These are phyloP conservation scores for Didymella lethalis DNA, from an alignment of 2,329 filamentous ascomycete species.

Conservation along the genomic window DNA sequence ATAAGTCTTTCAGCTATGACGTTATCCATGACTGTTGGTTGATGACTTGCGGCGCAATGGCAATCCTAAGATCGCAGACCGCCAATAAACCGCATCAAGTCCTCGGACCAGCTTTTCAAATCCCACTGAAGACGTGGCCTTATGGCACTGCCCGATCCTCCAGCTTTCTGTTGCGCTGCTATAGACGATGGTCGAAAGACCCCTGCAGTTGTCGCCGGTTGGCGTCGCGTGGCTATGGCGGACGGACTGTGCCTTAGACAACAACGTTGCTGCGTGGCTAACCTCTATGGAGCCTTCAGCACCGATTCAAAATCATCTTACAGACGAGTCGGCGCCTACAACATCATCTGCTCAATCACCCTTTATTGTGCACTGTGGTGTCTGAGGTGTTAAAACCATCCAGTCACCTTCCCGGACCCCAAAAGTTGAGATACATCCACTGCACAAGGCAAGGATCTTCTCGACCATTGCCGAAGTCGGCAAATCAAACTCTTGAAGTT, in stretches of 20 bases:
- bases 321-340: conserved; percentile 2
- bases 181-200: neutral
- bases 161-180: neutral
- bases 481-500: neutral
- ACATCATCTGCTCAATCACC: neutral
- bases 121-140: conserved; percentile 6
- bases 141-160: neutral
- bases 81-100: neutral
- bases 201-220: conserved; percentile 9
- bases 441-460: conserved; percentile 6
- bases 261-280: conserved; percentile 7
- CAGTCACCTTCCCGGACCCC: neutral
- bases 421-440: conserved; percentile 1
- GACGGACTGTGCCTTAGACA: conserved; percentile 10
- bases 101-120: neutral
- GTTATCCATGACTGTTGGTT: conserved; percentile 6
- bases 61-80: conserved; percentile 7
- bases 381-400: neutral
- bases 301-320: conserved; percentile 3
- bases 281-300: conserved; percentile 13
- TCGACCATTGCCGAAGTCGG: conserved; percentile 1
- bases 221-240: conserved; percentile 12
- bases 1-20: conserved; percentile 15
- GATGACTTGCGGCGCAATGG: conserved; percentile 4
- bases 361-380: neutral